Percentiles rank a stretch among this genome's conserved stretches.
These are phyloP conservation scores for Cordyceps javanica DNA, from an alignment of 2,329 filamentous ascomycete species.

Conservation along the genomic window DNA sequence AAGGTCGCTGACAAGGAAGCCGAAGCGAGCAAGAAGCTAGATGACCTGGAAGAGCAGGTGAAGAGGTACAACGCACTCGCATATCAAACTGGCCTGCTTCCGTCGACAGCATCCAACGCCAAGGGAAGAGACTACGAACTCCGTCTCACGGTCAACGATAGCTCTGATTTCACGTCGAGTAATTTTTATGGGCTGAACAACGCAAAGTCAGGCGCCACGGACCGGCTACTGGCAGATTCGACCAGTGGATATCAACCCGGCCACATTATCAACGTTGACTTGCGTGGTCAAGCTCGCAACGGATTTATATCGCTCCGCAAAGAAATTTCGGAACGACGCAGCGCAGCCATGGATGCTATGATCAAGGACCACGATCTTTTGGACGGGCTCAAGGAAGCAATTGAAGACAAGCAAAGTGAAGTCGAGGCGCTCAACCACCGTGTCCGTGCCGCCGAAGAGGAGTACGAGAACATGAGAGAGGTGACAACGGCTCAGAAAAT, in stretches of 20 bases:
- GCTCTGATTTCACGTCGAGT: slow-evolving; percentile 67
- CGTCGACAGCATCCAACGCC: slow-evolving; percentile 75
- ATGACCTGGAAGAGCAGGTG: slow-evolving; percentile 85
- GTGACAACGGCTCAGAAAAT: slow-evolving; percentile 79
- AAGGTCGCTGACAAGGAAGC: slow-evolving; percentile 78
- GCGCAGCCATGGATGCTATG: slow-evolving; percentile 76
- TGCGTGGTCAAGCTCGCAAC: slow-evolving; percentile 75
- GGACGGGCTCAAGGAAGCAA: slow-evolving; percentile 91
- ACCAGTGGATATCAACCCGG: slow-evolving; percentile 84
- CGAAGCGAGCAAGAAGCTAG: slow-evolving; percentile 79
- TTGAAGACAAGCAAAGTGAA: slow-evolving; percentile 90
- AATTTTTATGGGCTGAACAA: slow-evolving; percentile 40
- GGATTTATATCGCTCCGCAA: slow-evolving; percentile 74
- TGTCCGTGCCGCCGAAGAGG: slow-evolving; percentile 81
- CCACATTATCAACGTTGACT: slow-evolving; percentile 81
- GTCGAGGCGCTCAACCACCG: slow-evolving; percentile 88
- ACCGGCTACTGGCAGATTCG: slow-evolving; percentile 75
- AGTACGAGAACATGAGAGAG: slow-evolving; percentile 92
- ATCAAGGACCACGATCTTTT: slow-evolving; percentile 92
- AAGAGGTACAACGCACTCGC: slow-evolving; percentile 91
- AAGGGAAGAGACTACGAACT: slow-evolving; percentile 83
- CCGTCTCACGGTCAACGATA: slow-evolving; percentile 71
- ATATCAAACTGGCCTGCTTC: slow-evolving; percentile 90
- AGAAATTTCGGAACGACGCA: slow-evolving; percentile 85
- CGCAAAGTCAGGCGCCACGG: slow-evolving; percentile 40